These are phyloP conservation scores for Crinitomyces ghanaensis DNA, from an alignment of 805 yeast genomes.

Conservation along the genomic window DNA sequence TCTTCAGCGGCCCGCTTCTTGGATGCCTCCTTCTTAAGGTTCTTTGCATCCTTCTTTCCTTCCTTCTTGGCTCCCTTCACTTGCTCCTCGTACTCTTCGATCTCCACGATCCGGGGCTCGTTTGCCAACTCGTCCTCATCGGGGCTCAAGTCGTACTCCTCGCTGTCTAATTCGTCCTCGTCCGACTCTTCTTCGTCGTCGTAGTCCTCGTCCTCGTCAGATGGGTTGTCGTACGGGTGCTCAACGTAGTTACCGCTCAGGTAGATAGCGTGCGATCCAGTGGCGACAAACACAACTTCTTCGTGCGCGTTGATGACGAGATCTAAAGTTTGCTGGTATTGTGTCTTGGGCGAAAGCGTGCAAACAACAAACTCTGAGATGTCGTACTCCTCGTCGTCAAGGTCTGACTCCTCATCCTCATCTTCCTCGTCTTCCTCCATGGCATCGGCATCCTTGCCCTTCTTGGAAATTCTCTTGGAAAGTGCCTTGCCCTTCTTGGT, in stretches of 20 bases:
- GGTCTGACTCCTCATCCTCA: slow-evolving; percentile 45
- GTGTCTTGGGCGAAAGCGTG: slow-evolving; percentile 77
- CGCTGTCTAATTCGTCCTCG: slow-evolving; percentile 22
- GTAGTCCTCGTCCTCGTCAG: slow-evolving; percentile 37
- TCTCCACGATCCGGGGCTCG: slow-evolving; percentile 28
- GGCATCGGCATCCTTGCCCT: slow-evolving; percentile 39
- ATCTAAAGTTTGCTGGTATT: slow-evolving; percentile 79
- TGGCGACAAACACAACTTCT: slow-evolving; percentile 85
- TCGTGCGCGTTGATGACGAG: slow-evolving; percentile 86
- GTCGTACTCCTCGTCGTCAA: slow-evolving; percentile 57
- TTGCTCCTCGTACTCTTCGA: slow-evolving; percentile 31
- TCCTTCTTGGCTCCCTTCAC: slow-evolving; percentile 51
- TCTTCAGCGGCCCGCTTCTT: slow-evolving; percentile 30
- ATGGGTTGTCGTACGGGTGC: slow-evolving; percentile 78
- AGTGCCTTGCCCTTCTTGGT: slow-evolving; percentile 37
- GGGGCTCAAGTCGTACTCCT: slow-evolving; percentile 26
- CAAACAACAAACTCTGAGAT: slow-evolving; percentile 77
- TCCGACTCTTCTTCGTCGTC: slow-evolving; percentile 25
- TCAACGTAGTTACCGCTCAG: slow-evolving; percentile 91
- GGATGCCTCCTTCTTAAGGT: slow-evolving; percentile 26
- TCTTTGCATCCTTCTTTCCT: slow-evolving; percentile 29
- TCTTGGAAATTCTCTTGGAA: slow-evolving; percentile 22
- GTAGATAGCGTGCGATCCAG: slow-evolving; percentile 91
- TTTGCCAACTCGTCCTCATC: slow-evolving; percentile 23
- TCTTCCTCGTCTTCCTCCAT: slow-evolving; percentile 39